These are phyloP conservation scores for Uronychia setigera DNA, from an alignment of 73 alveolate species.

Conservation along the genomic window DNA sequence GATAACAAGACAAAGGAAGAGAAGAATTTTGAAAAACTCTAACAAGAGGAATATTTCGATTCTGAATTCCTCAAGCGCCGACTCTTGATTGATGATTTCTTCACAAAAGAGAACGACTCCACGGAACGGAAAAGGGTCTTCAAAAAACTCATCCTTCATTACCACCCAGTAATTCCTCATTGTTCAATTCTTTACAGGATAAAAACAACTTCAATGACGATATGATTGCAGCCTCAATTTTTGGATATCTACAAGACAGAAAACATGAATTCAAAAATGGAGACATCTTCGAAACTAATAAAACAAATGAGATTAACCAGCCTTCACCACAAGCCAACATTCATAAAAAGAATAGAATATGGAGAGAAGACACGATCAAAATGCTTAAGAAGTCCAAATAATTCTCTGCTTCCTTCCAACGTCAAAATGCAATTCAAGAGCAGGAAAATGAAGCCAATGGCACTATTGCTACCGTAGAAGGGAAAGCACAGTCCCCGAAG, in stretches of 20 bases:
- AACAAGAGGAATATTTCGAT: background rate
- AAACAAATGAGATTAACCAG: background rate
- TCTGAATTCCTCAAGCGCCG: background rate
- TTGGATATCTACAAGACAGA: background rate
- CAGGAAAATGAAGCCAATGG: no score
- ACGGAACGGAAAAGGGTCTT: background rate
- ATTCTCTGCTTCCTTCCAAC: no score
- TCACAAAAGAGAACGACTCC: background rate
- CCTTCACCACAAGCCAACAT: background rate
- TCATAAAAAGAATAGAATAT: background rate
- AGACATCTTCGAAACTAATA: background rate
- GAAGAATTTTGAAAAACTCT: background rate
- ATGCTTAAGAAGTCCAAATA: no score
- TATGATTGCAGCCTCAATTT: background rate
- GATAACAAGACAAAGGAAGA: background rate
- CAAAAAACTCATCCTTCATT: background rate
- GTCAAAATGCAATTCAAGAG: no score
- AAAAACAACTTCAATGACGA: background rate
- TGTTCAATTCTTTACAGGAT: background rate
- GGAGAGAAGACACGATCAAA: no score
- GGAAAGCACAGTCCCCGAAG: no score
- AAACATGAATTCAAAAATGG: background rate
- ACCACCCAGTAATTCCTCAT: background rate
- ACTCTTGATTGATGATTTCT: background rate
- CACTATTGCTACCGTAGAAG: no score